These are phyloP conservation scores for Metschnikowia corniflorae DNA, from an alignment of 805 yeast genomes.

Conservation along the genomic window DNA sequence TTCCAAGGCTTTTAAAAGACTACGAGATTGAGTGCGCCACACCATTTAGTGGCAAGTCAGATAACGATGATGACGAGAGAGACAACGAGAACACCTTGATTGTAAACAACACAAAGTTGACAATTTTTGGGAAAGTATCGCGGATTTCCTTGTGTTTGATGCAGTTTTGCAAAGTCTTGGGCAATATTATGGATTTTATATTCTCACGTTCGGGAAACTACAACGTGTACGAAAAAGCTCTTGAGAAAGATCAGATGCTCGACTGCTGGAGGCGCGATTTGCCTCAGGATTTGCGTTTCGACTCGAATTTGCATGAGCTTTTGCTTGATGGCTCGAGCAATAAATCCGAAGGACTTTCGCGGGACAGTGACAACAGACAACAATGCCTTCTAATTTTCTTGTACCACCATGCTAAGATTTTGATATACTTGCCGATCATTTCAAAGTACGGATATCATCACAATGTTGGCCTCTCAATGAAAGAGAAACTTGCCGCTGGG, in stretches of 20 bases:
- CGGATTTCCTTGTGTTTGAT: conserved; percentile 60
- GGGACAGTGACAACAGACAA: conserved; percentile 22
- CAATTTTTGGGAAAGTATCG: conserved; percentile 68
- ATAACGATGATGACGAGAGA: conserved; percentile 31
- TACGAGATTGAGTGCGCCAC: conserved; percentile 82
- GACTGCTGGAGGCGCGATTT: conserved; percentile 78
- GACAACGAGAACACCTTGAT: conserved; percentile 53
- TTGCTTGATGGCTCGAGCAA: conserved; percentile 30
- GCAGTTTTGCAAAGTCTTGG: conserved; percentile 69
- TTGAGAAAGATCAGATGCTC: conserved; percentile 56
- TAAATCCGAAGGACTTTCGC: conserved; percentile 14
- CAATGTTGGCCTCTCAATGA: conserved; percentile 39
- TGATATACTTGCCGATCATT: conserved; percentile 40
- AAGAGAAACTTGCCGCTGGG: conserved; percentile 36
- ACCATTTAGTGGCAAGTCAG: conserved; percentile 56
- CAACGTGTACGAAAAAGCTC: conserved; percentile 25
- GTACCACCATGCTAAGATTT: conserved; percentile 41
- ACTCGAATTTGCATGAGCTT: conserved; percentile 57
- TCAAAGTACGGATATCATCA: conserved; percentile 41
- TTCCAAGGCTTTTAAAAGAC: conserved; percentile 76
- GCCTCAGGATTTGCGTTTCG: conserved; percentile 58
- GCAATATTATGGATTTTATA: conserved; percentile 66
- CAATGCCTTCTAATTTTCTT: conserved; percentile 50
- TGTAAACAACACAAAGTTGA: conserved; percentile 54
- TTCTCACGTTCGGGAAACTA: conserved; percentile 52